These are phyloP conservation scores for Casuarina glauca DNA, from an alignment of 306 rosid species.

Conservation along the genomic window DNA sequence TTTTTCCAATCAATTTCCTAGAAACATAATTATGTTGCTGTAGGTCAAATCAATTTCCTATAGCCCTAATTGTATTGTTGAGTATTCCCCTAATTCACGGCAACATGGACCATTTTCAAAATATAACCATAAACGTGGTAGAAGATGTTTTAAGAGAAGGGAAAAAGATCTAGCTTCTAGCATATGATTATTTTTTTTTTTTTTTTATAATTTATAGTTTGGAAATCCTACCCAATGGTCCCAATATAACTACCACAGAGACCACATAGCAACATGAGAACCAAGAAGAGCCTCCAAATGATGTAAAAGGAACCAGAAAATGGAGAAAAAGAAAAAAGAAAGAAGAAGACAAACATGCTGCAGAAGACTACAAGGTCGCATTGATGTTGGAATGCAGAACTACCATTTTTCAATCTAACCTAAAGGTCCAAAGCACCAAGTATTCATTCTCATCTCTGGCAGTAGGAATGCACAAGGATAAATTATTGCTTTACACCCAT, in stretches of 20 bases:
- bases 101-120: not conserved
- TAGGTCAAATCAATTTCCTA: no score
- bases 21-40: not conserved
- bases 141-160: not conserved
- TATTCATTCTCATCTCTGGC: not conserved
- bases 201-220: not conserved
- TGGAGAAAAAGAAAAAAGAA: not conserved
- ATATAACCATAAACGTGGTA: not conserved
- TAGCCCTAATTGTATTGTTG: not conserved
- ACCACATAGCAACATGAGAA: not conserved
- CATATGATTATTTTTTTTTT: not conserved
- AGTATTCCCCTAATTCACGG: not conserved
- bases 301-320: not conserved
- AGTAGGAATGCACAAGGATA: not conserved
- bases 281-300: not conserved
- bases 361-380: slow-evolving; percentile 6
- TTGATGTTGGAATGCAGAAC: not conserved
- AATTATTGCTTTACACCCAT: not conserved
- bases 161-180: slow-evolving; percentile 1
- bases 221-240: not conserved
- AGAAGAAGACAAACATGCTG: not conserved
- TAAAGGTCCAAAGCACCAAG: slow-evolving; percentile 1
- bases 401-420: not conserved
- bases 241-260: slow-evolving; percentile 4
- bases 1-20: not conserved